Percentiles rank a stretch among this genome's conserved stretches.
These are phyloP conservation scores for Cyberlindnera samutprakarnensis DNA, from an alignment of 805 yeast genomes.

Conservation along the genomic window DNA sequence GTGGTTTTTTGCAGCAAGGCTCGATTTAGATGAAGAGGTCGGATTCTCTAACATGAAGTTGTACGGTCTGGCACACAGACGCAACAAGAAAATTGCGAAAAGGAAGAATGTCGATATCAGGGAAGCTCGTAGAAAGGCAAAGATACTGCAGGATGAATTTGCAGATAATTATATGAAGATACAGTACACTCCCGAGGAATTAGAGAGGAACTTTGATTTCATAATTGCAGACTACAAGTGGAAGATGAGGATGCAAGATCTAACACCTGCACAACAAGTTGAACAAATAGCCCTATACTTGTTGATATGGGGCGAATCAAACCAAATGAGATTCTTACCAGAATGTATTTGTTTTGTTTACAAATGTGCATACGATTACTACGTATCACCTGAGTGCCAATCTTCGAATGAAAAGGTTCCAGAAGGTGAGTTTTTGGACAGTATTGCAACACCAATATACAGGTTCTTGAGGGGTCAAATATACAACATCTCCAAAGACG, in stretches of 20 bases:
- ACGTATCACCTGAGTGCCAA: conserved; percentile 32
- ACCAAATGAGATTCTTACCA: conserved; percentile 78
- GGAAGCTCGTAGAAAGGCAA: conserved; percentile 30
- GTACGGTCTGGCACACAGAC: conserved; percentile 35
- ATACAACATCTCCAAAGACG: conserved; percentile 39
- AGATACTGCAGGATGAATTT: conserved; percentile 42
- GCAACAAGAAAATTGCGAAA: conserved; percentile 38
- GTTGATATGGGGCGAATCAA: conserved; percentile 88
- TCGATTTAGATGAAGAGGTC: conserved; percentile 64
- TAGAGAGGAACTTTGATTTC: conserved; percentile 33
- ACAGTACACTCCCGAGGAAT: conserved; percentile 38
- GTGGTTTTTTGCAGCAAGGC: conserved; percentile 88
- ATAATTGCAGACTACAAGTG: conserved; percentile 71
- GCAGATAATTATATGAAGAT: conserved; percentile 43
- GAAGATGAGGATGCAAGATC: conserved; percentile 40
- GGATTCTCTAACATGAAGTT: conserved; percentile 52
- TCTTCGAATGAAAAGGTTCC: conserved; percentile 23
- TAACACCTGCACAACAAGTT: conserved; percentile 42
- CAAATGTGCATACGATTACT: conserved; percentile 70
- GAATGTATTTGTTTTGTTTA: conserved; percentile 81
- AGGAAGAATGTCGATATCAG: conserved; percentile 27
- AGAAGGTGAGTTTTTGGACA: conserved; percentile 45
- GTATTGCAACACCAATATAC: conserved; percentile 68
- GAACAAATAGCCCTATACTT: conserved; percentile 65
- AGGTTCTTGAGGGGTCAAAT: conserved; percentile 47